Base-by-base conservation (phyloP, 176 grass and related monocot genomes). In the Elymus sibiricus region DNA sequence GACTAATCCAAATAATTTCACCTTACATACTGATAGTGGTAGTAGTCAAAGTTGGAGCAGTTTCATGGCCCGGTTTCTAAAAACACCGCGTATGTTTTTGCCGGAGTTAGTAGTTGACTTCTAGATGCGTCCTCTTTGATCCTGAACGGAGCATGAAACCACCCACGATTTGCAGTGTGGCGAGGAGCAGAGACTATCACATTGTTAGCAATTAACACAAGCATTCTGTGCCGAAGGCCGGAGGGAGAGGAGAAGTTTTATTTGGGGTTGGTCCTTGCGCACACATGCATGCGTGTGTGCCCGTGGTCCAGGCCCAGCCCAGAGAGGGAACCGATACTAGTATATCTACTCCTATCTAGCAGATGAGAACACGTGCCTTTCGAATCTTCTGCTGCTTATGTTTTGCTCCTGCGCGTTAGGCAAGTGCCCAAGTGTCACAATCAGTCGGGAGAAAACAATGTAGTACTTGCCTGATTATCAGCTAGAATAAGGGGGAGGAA, bases 191-290 rank as follows among this genome's bases (percentile, higher is more conserved):
- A 15, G 55, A 0, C 47, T 29, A 74, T n/a, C 79, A 90, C 80
- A 87, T 83, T 86, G 14, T 83, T 40, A 35, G 32, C 74, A 87
- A 87, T 78, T 83, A 73, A 79, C 84, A 90, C 80, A 87, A 79
- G 84, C 66, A 22, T 79, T 26, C 1, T 37, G 65, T 39, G 25
- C 29, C 2, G 29, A 29, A 29, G 29, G 32, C 32, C 34, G 64
- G 12, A 17, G 34, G 3, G 7, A 82, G 15, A 35, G 44, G 24
- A 26, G 73, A 83, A 64, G 73, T 64, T 70, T 71, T 78, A 37
- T 64, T 39, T 72, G 63, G 60, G 78, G 59, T 14, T 21, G 53
- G 70, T 51, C 56, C 17, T 43, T 47, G 59, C 14, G 9, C 78
- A 67, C 24, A 2, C 53, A 63, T 83, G 25, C 68, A n/a, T 47